These are phyloP conservation scores for Aspergillus sp. DNA, from an alignment of 2,329 filamentous ascomycete species.

Conservation along the genomic window DNA sequence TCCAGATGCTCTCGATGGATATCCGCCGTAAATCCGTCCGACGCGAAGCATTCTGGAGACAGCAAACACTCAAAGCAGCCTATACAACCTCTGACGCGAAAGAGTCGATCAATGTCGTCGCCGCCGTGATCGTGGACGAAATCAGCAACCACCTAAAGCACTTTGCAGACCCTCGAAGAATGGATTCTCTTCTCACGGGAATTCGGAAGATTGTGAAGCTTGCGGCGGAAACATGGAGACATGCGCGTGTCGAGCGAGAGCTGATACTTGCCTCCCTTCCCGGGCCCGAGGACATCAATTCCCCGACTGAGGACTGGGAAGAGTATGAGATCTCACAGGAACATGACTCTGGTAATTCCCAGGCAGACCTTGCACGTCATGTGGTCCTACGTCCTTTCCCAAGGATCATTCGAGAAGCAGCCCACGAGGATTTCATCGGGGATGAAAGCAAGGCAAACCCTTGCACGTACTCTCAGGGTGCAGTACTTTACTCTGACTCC, in stretches of 20 bases:
- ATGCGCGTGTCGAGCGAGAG: slow-evolving; percentile 57
- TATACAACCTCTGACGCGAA: slow-evolving; percentile 59
- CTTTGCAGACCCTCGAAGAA: slow-evolving; percentile 52
- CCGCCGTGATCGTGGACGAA: slow-evolving; percentile 56
- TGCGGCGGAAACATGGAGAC: slow-evolving; percentile 59
- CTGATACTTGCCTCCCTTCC: slow-evolving; percentile 55
- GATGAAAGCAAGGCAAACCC: slow-evolving; percentile 45
- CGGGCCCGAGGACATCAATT: slow-evolving; percentile 34
- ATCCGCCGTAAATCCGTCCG: slow-evolving; percentile 57
- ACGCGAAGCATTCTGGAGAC: slow-evolving; percentile 59
- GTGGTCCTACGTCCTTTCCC: slow-evolving; percentile 54
- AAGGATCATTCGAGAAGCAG: slow-evolving; percentile 52
- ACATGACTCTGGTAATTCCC: slow-evolving; percentile 9
- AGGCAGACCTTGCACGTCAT: slow-evolving; percentile 34
- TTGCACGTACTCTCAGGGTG: slow-evolving; percentile 51
- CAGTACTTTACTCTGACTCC: slow-evolving; percentile 52
- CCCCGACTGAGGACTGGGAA: slow-evolving; percentile 37
- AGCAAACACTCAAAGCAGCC: slow-evolving; percentile 57
- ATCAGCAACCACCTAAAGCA: slow-evolving; percentile 56
- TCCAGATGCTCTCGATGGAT: slow-evolving; percentile 55
- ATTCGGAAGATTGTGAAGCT: slow-evolving; percentile 58
- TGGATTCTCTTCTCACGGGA: slow-evolving; percentile 51
- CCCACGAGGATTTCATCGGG: slow-evolving; percentile 48
- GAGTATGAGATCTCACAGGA: slow-evolving; percentile 33
- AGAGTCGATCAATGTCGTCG: slow-evolving; percentile 56